Percentiles rank a stretch among this genome's conserved stretches.
These are phyloP conservation scores for Ophiostoma novo-ulmi DNA, from an alignment of 2,329 filamentous ascomycete genomes.

Conservation along the genomic window DNA sequence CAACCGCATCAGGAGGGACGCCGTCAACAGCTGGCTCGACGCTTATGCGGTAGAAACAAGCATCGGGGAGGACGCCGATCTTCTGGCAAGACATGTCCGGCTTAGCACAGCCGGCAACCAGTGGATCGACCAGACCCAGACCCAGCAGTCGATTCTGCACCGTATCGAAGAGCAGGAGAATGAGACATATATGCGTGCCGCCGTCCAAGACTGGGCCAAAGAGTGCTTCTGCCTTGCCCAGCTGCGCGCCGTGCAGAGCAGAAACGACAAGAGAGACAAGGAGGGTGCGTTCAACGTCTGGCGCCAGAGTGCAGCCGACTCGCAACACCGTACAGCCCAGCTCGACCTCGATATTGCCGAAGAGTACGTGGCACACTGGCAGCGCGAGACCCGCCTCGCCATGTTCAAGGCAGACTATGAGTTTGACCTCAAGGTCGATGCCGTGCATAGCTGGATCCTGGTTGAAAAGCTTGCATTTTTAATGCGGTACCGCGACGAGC, in stretches of 20 bases:
- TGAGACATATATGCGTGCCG: constrained; percentile 16
- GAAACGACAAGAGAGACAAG: constrained; percentile 2
- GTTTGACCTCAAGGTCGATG: constrained; percentile 26
- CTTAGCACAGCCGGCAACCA: constrained; percentile 25
- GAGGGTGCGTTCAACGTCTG: not conserved
- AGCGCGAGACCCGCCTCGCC: constrained; percentile 30
- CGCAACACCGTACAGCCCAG: constrained; percentile 10
- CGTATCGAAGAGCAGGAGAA: constrained; percentile 25
- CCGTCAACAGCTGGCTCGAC: constrained; percentile 28
- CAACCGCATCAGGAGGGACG: constrained; percentile 5
- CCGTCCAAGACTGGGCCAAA: constrained; percentile 25
- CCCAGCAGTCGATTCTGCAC: constrained; percentile 1
- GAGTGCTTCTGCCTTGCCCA: constrained; percentile 15
- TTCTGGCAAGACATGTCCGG: constrained; percentile 23
- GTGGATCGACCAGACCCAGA: constrained; percentile 24
- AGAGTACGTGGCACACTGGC: constrained; percentile 31
- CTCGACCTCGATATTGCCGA: constrained; percentile 24
- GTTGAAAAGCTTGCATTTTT: constrained; percentile 31
- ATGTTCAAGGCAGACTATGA: constrained; percentile 26
- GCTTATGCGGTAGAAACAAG: constrained; percentile 17
- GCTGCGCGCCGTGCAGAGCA: constrained; percentile 18
- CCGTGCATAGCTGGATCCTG: constrained; percentile 31
- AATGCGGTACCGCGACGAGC: constrained; percentile 29
- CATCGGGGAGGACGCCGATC: constrained; percentile 25
- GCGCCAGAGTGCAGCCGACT: constrained; percentile 16